Conservation (phyloP, 176 grass and related monocot species). For the barley (Hordeum vulgare) region DNA sequence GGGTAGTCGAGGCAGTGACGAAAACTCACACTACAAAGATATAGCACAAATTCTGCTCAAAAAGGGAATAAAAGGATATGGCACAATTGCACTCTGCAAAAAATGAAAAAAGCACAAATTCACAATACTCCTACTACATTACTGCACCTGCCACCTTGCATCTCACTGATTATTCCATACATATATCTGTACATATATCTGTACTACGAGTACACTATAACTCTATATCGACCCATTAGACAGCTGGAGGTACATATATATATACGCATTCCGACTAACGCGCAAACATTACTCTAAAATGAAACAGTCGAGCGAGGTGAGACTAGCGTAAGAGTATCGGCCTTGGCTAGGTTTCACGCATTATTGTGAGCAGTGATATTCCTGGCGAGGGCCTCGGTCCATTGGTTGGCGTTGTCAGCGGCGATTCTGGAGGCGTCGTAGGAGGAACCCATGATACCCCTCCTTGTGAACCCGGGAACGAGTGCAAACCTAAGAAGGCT, state of each 20-base stretch:
- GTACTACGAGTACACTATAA: no score
- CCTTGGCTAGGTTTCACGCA: not conserved
- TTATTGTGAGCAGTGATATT: not conserved
- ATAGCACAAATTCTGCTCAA: no score
- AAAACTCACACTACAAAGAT: no score
- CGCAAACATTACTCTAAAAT: not conserved
- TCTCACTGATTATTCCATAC: not conserved
- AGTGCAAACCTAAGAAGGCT: no score
- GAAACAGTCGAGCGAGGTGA: not conserved
- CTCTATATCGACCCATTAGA: not conserved
- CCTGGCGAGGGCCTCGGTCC: conserved; percentile 27
- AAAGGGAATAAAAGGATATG: no score
- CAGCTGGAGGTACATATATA: not conserved
- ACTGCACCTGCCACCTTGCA: not conserved
- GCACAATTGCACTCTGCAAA: no score
- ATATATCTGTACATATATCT: not conserved
- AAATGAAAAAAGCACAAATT: no score
- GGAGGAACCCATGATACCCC: conserved; percentile 67
- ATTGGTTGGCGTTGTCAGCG: conserved; percentile 49
- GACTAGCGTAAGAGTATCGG: not conserved
- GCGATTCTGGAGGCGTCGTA: conserved; percentile 54
- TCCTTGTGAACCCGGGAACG: conserved; percentile 63
- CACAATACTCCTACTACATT: not conserved
- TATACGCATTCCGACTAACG: not conserved
- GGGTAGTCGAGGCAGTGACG: no score